Conservation (phyloP, 352 stramenopile species). For the Pythium monospermum region DNA sequence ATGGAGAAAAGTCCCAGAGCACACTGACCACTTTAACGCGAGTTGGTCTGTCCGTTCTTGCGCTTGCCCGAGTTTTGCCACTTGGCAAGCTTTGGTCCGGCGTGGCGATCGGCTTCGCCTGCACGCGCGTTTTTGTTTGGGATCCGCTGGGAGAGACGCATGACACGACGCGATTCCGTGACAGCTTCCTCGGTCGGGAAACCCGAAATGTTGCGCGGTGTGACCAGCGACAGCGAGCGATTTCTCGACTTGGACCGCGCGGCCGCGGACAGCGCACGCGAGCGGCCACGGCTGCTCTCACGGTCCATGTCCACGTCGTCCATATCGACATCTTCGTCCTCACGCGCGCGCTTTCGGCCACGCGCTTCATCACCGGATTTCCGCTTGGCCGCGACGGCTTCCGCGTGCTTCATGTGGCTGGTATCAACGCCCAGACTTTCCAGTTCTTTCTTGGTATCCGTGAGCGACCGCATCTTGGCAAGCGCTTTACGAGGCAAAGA, state of each 20-base stretch:
- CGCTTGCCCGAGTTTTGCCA: conserved; percentile 89
- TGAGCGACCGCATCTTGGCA: conserved; percentile 63
- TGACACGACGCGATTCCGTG: conserved; percentile 40
- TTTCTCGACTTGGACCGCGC: conserved; percentile 76
- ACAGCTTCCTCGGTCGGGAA: conserved; percentile 51
- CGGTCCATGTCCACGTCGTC: conserved; percentile 77
- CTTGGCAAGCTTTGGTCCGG: conserved; percentile 81
- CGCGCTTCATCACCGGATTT: conserved; percentile 63
- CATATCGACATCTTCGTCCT: conserved; percentile 87
- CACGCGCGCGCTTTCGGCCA: conserved; percentile 82
- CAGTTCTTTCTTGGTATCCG: conserved; percentile 88
- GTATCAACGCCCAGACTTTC: conserved; percentile 90
- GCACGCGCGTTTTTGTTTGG: conserved; percentile 77
- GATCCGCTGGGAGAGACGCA: conserved; percentile 60
- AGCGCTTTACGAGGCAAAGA: conserved; percentile 86
- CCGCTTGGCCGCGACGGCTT: conserved; percentile 61
- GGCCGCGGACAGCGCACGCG: conserved; percentile 67
- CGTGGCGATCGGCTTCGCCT: conserved; percentile 77
- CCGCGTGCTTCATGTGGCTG: conserved; percentile 87
- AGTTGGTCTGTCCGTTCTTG: conserved; percentile 65
- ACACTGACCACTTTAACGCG: conserved; percentile 47
- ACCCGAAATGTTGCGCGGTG: conserved; percentile 64
- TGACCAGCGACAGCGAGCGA: conserved; percentile 71
- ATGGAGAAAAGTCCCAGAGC: too few relatives aligned
- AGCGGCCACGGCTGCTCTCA: conserved; percentile 34